phyloP scores from a whole-genome alignment of 2,329 filamentous ascomycete genomes.

The Paramyrothecium sp. region DNA sequence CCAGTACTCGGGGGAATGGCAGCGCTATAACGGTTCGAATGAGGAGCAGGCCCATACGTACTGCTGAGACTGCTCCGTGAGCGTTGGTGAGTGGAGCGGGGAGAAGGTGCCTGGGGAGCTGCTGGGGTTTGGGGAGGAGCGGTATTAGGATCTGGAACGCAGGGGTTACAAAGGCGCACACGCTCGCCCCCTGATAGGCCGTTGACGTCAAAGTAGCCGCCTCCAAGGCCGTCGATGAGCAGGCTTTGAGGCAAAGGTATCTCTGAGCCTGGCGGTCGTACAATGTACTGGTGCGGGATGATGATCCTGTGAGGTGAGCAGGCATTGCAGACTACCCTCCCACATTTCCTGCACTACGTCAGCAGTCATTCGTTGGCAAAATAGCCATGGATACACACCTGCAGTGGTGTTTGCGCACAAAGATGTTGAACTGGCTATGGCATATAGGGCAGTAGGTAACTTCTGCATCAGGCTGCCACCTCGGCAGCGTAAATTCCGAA shows the following conservation, averaged over 20 bases:
- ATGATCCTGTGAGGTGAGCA: constrained; percentile 95
- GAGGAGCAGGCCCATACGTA: constrained; percentile 23
- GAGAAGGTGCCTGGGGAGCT: constrained; percentile 28
- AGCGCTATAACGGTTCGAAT: constrained; percentile 31
- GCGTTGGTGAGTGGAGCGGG: constrained; percentile 38
- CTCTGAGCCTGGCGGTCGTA: constrained; percentile 64
- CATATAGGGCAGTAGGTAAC: constrained; percentile 86
- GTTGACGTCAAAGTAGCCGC: constrained; percentile 41
- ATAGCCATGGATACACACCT: constrained; percentile 48
- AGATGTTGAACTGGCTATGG: constrained; percentile 73
- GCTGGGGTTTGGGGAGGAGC: constrained; percentile 48
- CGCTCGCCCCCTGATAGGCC: constrained; percentile 53
- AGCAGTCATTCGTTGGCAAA: constrained; percentile 5
- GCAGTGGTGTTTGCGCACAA: constrained; percentile 91
- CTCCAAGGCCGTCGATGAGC: constrained; percentile 36
- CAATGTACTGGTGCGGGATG: constrained; percentile 90
- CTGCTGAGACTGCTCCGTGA: constrained; percentile 43
- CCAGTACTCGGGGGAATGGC: constrained; percentile 30
- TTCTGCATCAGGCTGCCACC: constrained; percentile 87
- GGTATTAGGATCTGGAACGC: constrained; percentile 60
- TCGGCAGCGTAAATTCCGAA: constrained; percentile 59
- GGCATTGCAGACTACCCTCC: constrained; percentile 81
- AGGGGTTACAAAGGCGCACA: constrained; percentile 61
- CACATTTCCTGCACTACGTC: constrained; percentile 69
- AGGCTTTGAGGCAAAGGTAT: constrained; percentile 31